Percentiles rank a stretch among this genome's conserved stretches.
Conservation (phyloP, 2,329 filamentous ascomycete species). For the Phaeosphaeria sp. region DNA sequence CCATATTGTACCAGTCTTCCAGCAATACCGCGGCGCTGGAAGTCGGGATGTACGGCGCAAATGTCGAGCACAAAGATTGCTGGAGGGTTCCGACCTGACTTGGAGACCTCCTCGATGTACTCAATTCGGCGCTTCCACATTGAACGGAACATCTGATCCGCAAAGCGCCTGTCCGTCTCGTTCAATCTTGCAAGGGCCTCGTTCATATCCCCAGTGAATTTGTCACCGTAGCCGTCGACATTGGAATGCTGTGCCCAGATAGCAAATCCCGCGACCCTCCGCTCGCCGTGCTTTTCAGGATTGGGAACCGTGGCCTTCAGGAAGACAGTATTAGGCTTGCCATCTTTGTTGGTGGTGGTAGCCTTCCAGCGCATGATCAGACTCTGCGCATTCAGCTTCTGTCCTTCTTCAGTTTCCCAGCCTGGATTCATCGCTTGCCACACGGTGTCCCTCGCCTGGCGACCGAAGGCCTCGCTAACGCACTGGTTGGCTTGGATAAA, state of each 20-base stretch:
- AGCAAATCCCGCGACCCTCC: conserved; percentile 58
- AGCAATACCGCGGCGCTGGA: conserved; percentile 55
- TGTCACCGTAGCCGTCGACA: conserved; percentile 58
- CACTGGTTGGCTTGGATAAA: conserved; percentile 39
- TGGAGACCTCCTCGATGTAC: conserved; percentile 34
- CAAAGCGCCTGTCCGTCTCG: conserved; percentile 55
- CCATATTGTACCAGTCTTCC: conserved; percentile 43
- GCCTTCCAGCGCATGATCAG: conserved; percentile 53
- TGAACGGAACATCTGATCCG: conserved; percentile 53
- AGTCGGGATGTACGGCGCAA: conserved; percentile 59
- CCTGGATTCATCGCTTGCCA: conserved; percentile 62
- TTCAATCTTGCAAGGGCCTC: conserved; percentile 46
- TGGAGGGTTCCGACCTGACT: conserved; percentile 43
- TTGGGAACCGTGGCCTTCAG: conserved; percentile 61
- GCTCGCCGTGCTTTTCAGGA: conserved; percentile 26
- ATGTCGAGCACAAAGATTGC: conserved; percentile 57
- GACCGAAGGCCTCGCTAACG: conserved; percentile 56
- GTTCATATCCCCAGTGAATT: conserved; percentile 27
- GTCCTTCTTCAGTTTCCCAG: conserved; percentile 61
- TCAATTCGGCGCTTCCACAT: conserved; percentile 53
- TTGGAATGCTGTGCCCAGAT: conserved; percentile 63
- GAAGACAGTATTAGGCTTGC: conserved; percentile 60
- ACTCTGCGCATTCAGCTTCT: conserved; percentile 43
- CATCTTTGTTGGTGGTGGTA: conserved; percentile 51
- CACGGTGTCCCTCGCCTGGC: conserved; percentile 59